These are phyloP conservation scores for Deinandra increscens DNA, from an alignment of 129 eudicot species.

Conservation along the genomic window DNA sequence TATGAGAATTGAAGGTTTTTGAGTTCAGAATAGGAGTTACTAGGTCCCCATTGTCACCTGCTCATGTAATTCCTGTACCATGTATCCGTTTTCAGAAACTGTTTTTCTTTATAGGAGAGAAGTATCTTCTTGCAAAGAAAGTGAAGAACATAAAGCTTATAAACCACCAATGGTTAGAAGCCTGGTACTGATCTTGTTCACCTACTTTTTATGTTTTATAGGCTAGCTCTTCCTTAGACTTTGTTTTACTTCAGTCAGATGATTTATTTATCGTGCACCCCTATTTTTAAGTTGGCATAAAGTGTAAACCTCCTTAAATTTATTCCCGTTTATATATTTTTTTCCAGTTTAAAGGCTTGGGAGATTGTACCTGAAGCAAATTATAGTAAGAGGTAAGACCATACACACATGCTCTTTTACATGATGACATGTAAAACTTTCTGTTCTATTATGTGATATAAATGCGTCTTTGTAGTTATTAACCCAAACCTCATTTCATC, in stretches of 20 bases:
- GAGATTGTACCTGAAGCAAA: conserved; percentile 68
- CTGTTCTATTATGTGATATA: not conserved
- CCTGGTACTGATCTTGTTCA: conserved; percentile 50
- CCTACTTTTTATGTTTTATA: conserved; percentile 8
- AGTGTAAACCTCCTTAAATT: conserved; percentile 15
- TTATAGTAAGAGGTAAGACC: conserved; percentile 70
- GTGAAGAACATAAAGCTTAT: conserved; percentile 71
- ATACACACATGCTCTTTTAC: not conserved
- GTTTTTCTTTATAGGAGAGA: conserved; percentile 60
- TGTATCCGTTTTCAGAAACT: not conserved
- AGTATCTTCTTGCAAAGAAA: conserved; percentile 89
- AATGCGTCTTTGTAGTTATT: not conserved
- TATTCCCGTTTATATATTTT: not conserved
- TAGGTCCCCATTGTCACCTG: not conserved
- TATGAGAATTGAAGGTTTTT: not conserved
- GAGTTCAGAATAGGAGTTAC: conserved; percentile 4
- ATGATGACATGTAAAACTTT: conserved; percentile 3
- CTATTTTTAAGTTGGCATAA: conserved; percentile 6
- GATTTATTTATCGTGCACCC: not conserved
- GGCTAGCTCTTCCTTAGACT: not conserved
- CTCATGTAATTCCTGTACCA: conserved; percentile 8
- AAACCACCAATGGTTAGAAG: conserved; percentile 89
- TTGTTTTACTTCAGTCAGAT: not conserved
- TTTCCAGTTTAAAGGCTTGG: conserved; percentile 84
- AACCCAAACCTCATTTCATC: not conserved